phyloP scores from a whole-genome alignment of 257 asterid genomes.

The Prunella vulgaris region DNA sequence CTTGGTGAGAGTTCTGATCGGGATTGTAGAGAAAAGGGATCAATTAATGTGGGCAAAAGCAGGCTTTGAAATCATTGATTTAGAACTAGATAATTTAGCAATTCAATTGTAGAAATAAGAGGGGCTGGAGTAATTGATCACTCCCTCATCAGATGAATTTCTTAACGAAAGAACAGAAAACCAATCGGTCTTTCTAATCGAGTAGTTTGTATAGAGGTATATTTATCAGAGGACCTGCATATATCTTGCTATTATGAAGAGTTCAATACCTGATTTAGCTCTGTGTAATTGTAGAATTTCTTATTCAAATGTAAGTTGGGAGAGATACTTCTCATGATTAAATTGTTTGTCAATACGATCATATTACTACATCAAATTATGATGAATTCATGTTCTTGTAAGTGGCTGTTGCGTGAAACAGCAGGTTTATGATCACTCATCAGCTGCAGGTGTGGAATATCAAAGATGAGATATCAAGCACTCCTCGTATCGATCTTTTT shows the following conservation, averaged over 20 bases:
- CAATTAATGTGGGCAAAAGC: slow-evolving; percentile 15
- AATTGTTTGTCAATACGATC: neutral
- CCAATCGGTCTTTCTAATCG: neutral
- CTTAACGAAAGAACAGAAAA: neutral
- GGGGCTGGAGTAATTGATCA: neutral
- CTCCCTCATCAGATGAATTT: slow-evolving; percentile 5
- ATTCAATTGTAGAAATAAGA: slow-evolving; percentile 17
- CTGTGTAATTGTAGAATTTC: neutral
- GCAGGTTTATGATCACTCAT: neutral
- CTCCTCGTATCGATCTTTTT: neutral
- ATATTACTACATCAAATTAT: neutral
- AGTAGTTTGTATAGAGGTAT: neutral
- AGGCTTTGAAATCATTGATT: slow-evolving; percentile 21
- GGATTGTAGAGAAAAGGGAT: slow-evolving; percentile 6
- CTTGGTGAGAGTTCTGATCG: slow-evolving; percentile 7
- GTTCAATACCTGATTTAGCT: neutral
- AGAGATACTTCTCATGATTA: neutral
- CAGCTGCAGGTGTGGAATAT: neutral
- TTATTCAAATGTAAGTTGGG: neutral
- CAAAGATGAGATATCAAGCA: neutral
- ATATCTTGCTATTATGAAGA: neutral
- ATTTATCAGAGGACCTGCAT: neutral
- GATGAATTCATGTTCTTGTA: neutral
- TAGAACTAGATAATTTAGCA: slow-evolving; percentile 12
- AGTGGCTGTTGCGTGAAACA: neutral